These are phyloP conservation scores for Neofusicoccum sp. DNA, from an alignment of 2,329 filamentous ascomycete genomes.

Conservation along the genomic window DNA sequence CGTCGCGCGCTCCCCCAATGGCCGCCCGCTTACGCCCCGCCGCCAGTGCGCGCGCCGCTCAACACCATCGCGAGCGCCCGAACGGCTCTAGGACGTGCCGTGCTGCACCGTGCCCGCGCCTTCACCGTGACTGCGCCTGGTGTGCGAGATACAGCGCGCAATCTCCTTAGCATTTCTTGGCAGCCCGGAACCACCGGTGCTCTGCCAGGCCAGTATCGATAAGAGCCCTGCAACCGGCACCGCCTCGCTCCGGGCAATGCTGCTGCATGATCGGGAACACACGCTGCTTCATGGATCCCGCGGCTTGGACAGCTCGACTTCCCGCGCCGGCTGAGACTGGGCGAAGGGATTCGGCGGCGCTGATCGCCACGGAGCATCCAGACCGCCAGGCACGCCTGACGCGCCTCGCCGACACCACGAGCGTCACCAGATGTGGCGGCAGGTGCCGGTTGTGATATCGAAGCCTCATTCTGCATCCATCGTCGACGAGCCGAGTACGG, in stretches of 20 bases:
- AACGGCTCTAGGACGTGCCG: no score
- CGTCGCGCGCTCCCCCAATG: no score
- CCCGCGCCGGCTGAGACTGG: not conserved
- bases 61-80: constrained; percentile 8
- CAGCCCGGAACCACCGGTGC: not conserved
- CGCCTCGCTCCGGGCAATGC: not conserved
- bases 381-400: not conserved
- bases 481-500: constrained; percentile 1
- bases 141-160: not conserved
- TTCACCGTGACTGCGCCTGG: not conserved
- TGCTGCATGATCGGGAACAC: constrained; percentile 13
- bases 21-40: no score
- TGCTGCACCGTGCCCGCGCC: no score
- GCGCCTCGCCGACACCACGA: not conserved
- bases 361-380: constrained; percentile 3
- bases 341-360: not conserved
- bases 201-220: not conserved
- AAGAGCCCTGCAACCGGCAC: not conserved
- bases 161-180: not conserved
- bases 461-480: not conserved
- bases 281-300: constrained; percentile 5
- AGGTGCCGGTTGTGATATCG: not conserved
- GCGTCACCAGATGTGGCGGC: not conserved
- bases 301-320: not conserved
- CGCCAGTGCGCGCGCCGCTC: not conserved